Evolutionary conservation across 257 asterid genomes (phyloP).

Genomic region (Apocynum venetum): DNA sequence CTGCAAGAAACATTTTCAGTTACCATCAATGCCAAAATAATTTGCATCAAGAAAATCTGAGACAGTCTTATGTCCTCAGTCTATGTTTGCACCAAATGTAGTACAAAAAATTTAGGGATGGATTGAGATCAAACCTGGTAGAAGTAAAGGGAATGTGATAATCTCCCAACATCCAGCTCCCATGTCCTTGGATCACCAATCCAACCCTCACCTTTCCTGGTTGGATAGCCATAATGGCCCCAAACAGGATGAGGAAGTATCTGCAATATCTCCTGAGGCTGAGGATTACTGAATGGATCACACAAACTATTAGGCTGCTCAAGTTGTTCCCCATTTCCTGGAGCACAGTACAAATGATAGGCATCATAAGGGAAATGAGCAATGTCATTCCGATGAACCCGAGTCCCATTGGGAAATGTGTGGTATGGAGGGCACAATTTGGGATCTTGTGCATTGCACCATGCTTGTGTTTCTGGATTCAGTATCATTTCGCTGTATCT

Average conservation of each 20-base stretch:
- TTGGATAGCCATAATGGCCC: conserved; percentile 78
- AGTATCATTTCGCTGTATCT: conserved; percentile 82
- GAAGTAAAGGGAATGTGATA: conserved; percentile 54
- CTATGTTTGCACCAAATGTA: background rate
- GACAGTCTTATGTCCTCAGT: too few species aligned
- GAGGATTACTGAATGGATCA: conserved; percentile 83
- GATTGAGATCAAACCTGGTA: conserved; percentile 41
- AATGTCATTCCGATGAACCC: conserved; percentile 46
- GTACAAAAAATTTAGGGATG: background rate
- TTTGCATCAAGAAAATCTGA: too few species aligned
- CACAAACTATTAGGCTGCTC: conserved; percentile 52
- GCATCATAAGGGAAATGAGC: conserved; percentile 59
- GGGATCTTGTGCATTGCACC: conserved; percentile 46
- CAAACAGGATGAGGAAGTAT: conserved; percentile 79
- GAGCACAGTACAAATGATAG: conserved; percentile 65
- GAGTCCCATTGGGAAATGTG: conserved; percentile 61
- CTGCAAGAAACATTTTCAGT: conserved; percentile 29
- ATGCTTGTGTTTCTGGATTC: conserved; percentile 57
- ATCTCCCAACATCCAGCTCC: conserved; percentile 67
- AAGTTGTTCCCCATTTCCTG: conserved; percentile 47
- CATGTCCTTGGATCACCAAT: conserved; percentile 65
- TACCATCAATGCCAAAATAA: background rate
- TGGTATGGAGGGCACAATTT: conserved; percentile 70
- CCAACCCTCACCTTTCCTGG: conserved; percentile 70
- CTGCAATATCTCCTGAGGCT: conserved; percentile 82